Evolutionary conservation across 2,329 filamentous ascomycete genomes (phyloP).

Genomic region (Fusarium hainanense): DNA sequence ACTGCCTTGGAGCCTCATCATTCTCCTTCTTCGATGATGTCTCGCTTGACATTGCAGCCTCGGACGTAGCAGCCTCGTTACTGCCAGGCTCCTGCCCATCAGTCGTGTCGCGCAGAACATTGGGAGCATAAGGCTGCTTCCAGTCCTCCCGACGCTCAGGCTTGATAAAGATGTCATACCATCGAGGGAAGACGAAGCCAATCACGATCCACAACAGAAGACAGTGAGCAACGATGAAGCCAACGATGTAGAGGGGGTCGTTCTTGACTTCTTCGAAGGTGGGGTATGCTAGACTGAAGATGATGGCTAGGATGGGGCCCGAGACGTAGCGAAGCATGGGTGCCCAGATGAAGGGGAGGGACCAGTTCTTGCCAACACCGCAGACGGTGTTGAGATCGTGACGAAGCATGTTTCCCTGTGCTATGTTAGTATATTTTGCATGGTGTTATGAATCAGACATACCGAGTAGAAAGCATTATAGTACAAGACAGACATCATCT

Average conservation of each 20-base stretch:
- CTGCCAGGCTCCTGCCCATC: no score
- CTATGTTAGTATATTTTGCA: fast-evolving
- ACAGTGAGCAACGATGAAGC: neutral
- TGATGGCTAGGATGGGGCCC: neutral
- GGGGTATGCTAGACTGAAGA: neutral
- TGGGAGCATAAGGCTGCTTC: neutral
- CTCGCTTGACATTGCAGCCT: no score
- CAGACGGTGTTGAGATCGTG: neutral
- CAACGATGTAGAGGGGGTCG: neutral
- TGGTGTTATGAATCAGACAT: no score
- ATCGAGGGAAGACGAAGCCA: neutral
- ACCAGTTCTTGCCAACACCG: neutral
- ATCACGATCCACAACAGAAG: neutral
- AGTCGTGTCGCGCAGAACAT: no score
- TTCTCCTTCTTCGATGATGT: no score
- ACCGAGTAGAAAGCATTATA: neutral
- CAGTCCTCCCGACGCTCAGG: neutral
- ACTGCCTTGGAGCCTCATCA: no score
- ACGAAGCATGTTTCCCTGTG: neutral
- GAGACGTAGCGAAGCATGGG: neutral
- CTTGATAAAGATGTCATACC: neutral
- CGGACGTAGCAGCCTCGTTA: no score
- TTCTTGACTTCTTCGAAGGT: neutral
- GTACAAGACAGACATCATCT: neutral
- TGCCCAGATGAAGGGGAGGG: neutral